A percentile compares a stretch with the other conserved stretches of the same genome.
Evolutionary conservation across 768 basidiomycete species (phyloP).

Genomic region (Hypholoma sublateritium): DNA sequence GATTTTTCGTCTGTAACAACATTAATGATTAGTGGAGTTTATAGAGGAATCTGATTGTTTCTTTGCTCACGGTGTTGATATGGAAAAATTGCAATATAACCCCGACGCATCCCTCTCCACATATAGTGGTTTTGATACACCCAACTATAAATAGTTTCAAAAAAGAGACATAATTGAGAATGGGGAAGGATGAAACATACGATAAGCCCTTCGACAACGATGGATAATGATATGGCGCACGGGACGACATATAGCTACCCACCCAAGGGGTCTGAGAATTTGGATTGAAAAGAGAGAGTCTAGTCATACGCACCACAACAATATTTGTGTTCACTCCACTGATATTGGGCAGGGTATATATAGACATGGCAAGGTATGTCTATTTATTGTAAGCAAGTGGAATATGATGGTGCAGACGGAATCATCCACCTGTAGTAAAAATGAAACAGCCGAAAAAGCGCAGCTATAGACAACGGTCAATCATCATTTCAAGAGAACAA

Average conservation of each 20-base stretch:
- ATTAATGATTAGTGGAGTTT: background rate
- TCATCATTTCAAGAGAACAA: background rate
- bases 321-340: background rate
- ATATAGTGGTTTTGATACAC: background rate
- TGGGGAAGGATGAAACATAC: constrained; percentile 1
- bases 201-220: constrained; percentile 8
- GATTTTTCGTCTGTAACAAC: background rate
- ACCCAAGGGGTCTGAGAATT: background rate
- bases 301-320: background rate
- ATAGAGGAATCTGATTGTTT: background rate
- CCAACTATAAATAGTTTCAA: background rate
- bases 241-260: constrained; percentile 7
- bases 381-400: background rate
- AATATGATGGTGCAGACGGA: no score
- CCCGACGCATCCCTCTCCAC: background rate
- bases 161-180: background rate
- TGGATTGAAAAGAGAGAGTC: background rate
- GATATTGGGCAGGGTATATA: background rate
- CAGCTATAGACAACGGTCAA: constrained; percentile 3
- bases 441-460: constrained; percentile 6
- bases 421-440: background rate
- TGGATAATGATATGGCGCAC: background rate
- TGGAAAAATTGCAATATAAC: background rate
- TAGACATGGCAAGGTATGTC: background rate
- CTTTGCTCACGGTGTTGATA: background rate